Conservation (phyloP, 305 asterid genomes). For the Coffea humblotiana region DNA sequence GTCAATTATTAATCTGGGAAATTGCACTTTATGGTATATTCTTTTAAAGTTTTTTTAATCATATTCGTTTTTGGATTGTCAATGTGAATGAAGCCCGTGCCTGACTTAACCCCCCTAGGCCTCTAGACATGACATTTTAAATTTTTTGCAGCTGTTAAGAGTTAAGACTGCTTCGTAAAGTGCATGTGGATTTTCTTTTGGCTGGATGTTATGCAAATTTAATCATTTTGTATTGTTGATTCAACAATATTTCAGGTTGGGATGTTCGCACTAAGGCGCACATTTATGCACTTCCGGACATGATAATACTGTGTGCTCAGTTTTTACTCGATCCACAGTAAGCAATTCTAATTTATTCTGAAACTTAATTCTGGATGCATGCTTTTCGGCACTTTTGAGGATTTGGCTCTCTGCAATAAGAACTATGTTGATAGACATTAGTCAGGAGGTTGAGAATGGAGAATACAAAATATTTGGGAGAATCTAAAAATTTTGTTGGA, state of each 20-base stretch:
- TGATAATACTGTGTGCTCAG: slow-evolving; percentile 97
- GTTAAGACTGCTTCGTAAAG: neutral
- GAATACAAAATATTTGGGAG: neutral
- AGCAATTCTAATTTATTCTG: slow-evolving; percentile 3
- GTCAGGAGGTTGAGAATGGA: neutral
- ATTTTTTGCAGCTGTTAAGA: neutral
- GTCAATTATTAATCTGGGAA: neutral
- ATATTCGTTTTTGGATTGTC: neutral
- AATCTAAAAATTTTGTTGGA: neutral
- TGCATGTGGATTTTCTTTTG: neutral
- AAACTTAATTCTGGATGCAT: neutral
- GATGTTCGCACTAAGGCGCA: slow-evolving; percentile 96
- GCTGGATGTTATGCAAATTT: neutral
- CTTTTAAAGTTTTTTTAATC: neutral
- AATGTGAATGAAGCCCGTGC: neutral
- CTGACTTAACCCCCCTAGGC: neutral
- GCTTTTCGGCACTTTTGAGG: neutral
- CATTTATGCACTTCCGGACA: slow-evolving; percentile 92
- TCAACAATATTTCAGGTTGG: slow-evolving; percentile 64
- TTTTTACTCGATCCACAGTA: slow-evolving; percentile 87
- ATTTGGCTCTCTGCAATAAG: neutral
- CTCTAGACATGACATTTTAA: neutral
- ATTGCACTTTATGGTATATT: neutral
- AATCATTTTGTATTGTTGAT: slow-evolving; percentile 18
- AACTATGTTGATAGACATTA: neutral